Evolutionary conservation across 768 basidiomycete genomes (phyloP).

Genomic region (Collybia sordida): DNA sequence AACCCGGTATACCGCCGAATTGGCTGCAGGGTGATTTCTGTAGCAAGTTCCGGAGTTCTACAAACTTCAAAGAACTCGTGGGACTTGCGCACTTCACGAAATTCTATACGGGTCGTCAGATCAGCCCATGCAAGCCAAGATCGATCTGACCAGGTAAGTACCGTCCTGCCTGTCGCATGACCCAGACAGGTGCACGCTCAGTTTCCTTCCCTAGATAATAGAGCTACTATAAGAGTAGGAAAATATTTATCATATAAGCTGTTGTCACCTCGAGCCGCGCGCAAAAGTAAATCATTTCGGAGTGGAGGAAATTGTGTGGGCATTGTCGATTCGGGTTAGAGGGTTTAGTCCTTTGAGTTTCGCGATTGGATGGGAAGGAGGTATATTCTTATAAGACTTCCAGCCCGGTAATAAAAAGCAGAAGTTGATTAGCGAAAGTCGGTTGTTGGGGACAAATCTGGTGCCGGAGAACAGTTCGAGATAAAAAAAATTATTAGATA

Average conservation of each 20-base stretch:
- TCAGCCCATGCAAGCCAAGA: conserved; percentile 3
- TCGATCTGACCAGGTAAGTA: conserved; percentile 81
- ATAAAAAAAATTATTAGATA: neutral
- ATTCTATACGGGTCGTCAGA: conserved; percentile 54
- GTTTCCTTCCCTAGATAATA: conserved; percentile 67
- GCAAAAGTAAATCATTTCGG: conserved; percentile 83
- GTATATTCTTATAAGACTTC: neutral
- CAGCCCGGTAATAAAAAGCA: neutral
- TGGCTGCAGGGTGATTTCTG: conserved; percentile 90
- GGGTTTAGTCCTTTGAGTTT: neutral
- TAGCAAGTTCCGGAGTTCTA: conserved; percentile 86
- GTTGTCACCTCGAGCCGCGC: conserved; percentile 78
- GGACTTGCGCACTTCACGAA: conserved; percentile 77
- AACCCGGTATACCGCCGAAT: conserved; percentile 84
- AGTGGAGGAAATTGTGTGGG: conserved; percentile 61
- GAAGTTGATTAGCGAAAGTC: neutral
- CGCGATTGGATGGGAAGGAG: neutral
- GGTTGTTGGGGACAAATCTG: neutral
- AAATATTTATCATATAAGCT: neutral
- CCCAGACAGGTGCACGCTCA: conserved; percentile 95
- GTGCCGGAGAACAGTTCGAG: neutral
- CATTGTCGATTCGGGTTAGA: conserved; percentile 27
- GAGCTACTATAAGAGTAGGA: conserved; percentile 1
- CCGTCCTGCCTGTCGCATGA: conserved; percentile 96
- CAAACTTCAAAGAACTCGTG: conserved; percentile 97